Base-by-base conservation (phyloP, 2,329 filamentous ascomycete species). In the Rhexocercosporidium sp. region DNA sequence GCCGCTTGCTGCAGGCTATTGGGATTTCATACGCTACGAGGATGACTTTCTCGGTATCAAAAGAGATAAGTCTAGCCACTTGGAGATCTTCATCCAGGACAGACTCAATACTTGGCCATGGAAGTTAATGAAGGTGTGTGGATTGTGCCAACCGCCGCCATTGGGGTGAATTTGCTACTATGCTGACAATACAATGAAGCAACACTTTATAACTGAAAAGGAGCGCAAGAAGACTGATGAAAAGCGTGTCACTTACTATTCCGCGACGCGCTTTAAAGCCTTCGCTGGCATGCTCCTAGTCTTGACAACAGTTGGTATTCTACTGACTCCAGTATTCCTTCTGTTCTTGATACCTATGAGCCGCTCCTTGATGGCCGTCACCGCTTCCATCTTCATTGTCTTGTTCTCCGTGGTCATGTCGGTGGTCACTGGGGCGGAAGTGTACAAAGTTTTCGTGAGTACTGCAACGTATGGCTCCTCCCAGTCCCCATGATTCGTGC, bases 311-410 rank as follows among this genome's bases (percentile, higher is more conserved):
- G 64, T 69, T 12, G 53, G 41, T 3, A 56, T 69, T 16, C 66
- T 74, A 3, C 62, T 72, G n/a, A 64, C 69, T 14, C 72, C 72
- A 16, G 65, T 66, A 16, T 69, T 64, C 34, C 20, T 72, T 16
- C 18, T 73, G 41, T 71, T 72, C 57, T 62, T 74, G 12, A 37
- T 67, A 2, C 51, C 27, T 20, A 72, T 73, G 70, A 64, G 41
- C 22, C 59, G 49, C 3, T 54, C 34, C 5, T 16, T 54, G 29
- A 73, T 72, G 71, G 70, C 67, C 1, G 54, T 57, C 1, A 47
- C 62, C 1, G 65, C 62, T 18, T 60, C 67, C 12, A 29, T 59
- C 6, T 72, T 70, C 41, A 37, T 71, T 1, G 31, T 69, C 20
- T 7, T 64, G 0, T 72, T 65, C 41, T 41, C 66, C 8, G 44